phyloP scores from a whole-genome alignment of 2,329 filamentous ascomycete species.

The Nakataea oryzae region DNA sequence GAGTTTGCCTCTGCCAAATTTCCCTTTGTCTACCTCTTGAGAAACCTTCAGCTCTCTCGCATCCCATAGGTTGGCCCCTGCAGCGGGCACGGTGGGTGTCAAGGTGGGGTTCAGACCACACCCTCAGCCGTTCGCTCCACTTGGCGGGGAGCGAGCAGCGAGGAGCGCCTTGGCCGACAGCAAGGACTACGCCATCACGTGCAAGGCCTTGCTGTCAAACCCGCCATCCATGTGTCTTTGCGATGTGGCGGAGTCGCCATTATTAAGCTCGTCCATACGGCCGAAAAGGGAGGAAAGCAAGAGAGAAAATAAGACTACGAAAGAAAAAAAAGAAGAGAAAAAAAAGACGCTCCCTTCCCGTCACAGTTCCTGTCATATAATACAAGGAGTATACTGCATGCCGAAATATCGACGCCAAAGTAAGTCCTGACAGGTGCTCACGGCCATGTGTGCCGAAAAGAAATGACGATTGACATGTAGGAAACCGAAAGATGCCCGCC shows the following conservation, averaged over 20 bases:
- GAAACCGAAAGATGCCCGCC: background rate
- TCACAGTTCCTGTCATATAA: background rate
- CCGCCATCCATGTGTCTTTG: too few relatives aligned
- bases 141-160: background rate
- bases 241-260: background rate
- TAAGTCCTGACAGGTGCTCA: background rate
- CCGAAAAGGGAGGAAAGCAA: too few relatives aligned
- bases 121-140: background rate
- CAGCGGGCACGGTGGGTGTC: background rate
- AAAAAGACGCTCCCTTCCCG: too few relatives aligned
- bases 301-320: too few relatives aligned
- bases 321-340: too few relatives aligned
- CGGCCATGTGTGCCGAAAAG: too few relatives aligned
- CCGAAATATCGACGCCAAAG: background rate
- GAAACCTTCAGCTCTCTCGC: background rate
- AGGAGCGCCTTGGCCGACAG: too few relatives aligned
- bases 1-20: background rate
- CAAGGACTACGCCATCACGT: background rate
- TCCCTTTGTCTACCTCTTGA: background rate
- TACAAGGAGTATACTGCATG: background rate
- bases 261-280: background rate
- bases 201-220: too few relatives aligned
- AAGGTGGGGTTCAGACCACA: background rate
- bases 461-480: background rate
- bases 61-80: background rate